Base-by-base conservation (phyloP, 768 basidiomycete species). In the Hortiboletus flavorubellus region DNA sequence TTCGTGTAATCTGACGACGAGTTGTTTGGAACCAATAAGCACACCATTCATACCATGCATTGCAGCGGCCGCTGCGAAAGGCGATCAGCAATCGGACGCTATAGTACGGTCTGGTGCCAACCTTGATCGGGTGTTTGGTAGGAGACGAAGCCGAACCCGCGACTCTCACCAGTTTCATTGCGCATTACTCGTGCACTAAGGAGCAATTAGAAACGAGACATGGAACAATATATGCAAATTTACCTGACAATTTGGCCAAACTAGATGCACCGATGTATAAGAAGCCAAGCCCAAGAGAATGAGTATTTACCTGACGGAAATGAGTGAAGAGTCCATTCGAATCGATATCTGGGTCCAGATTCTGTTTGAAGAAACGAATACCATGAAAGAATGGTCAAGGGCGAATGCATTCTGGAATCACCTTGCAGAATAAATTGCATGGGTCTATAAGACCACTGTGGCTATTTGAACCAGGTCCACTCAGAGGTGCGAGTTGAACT, bases 61-160 rank as follows among this genome's bases (percentile, higher is more conserved):
- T 0, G 93, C 93, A 10, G 80, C 78, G 30, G 80, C 57, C 34
- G 93, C 93, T 93, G 59, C 8, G 54, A 43, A 57, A 45, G 16
- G 34, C 21, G 26, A 39, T 54, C n/a, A 66, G 45, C 21, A 6
- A 40, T 53, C 21, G 29, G 45, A 38, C 37, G 21, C 23, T 5
- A 23, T 21, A 41, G 9, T 16, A 29, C 9, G 46, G 21, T 51
- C 39, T 29, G 46, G 49, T 8, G 29, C 64, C 14, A 59, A 88
- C 91, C 91, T 80, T 93, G 87, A 59, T 88, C 85, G 21, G 92
- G 89, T 9, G 83, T 80, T 67, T 92, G 89, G 72, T 76, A 95
- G 3, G 89, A 91, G 41, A 95, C 93, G 64, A 95, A 96, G 30
- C 93, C 93, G 67, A 95, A 96, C 10, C 93, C 88, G 60, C 90